phyloP scores from a whole-genome alignment of 257 asterid genomes.

The Solanum corneliomulleri region DNA sequence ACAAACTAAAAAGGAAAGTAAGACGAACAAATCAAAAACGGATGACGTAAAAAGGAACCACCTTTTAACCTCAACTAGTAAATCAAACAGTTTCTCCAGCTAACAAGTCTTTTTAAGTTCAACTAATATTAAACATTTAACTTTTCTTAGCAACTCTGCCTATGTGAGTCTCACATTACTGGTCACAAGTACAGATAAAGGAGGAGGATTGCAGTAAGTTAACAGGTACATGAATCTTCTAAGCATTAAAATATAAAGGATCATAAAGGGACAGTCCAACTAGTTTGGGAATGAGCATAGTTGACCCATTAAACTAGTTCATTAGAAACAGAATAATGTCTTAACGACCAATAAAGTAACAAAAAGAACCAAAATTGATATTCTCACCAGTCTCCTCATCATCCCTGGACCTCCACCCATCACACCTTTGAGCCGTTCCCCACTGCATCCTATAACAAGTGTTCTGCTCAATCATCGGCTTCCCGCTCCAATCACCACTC shows the following conservation, averaged over 20 bases:
- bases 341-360: background rate
- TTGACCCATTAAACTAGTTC: background rate
- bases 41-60: background rate
- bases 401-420: constrained; percentile 79
- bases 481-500: constrained; percentile 82
- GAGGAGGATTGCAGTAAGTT: background rate
- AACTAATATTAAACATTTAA: background rate
- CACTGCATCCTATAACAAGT: constrained; percentile 86
- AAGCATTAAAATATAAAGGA: background rate
- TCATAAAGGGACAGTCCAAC: background rate
- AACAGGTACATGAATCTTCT: background rate
- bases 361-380: constrained; percentile 20
- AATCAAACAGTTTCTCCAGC: background rate
- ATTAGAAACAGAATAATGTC: background rate
- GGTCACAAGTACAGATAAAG: background rate
- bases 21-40: background rate
- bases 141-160: background rate
- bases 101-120: background rate
- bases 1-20: background rate
- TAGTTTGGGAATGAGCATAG: background rate
- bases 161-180: background rate
- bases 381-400: constrained; percentile 90
- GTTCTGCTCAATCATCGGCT: constrained; percentile 86
- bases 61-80: background rate
- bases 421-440: constrained; percentile 82